Base-by-base conservation (phyloP, 208 protist species). In the Wallacemonas sp. region DNA sequence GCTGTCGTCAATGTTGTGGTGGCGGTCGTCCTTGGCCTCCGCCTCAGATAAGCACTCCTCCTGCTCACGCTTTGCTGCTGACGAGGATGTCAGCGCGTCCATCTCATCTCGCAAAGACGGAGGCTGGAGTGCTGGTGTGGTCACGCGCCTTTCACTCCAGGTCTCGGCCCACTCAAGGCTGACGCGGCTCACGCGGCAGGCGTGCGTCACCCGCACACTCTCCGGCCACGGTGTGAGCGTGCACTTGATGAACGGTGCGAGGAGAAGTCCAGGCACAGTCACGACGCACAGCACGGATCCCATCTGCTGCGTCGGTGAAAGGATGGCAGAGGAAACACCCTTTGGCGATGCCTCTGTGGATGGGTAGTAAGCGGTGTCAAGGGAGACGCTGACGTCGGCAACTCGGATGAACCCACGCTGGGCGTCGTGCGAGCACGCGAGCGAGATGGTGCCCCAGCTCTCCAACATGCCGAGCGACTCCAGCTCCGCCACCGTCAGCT, bases 361-460 rank as follows among this genome's bases (percentile, higher is more conserved):
- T n/a, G n/a, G 36, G 17, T 26, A 5, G 4, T 49, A 5, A 8
- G 44, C 44, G 44, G 4, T 5, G 19, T 49, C 44, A 49, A 58
- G 30, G 6, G n/a, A 2, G 0, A 58, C 32, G 38, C 29, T 24
- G 8, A 23, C 26, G 16, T 58, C 30, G 12, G 32, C 52, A 0
- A 24, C 30, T 2, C 52, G 52, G 4, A 58, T 8, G 23, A 58
- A 58, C 4, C 52, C 52, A 33, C 52, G 52, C 30, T 58, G 34
- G 5, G 52, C 52, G 4, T 58, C 52, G 17, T 21, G 52, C 19
- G 52, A 58, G 32, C 52, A 58, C 6, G 52, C 52, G 0, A 58
- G 17, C 14, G 52, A 24, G 32, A 39, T 8, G 30, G 19, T 41
- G 19, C 52, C 52, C 52, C 52, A 58, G n/a, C n/a, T n/a, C 12